Evolutionary conservation across 306 rosid genomes (phyloP).

Genomic region (Lupinus albus): DNA sequence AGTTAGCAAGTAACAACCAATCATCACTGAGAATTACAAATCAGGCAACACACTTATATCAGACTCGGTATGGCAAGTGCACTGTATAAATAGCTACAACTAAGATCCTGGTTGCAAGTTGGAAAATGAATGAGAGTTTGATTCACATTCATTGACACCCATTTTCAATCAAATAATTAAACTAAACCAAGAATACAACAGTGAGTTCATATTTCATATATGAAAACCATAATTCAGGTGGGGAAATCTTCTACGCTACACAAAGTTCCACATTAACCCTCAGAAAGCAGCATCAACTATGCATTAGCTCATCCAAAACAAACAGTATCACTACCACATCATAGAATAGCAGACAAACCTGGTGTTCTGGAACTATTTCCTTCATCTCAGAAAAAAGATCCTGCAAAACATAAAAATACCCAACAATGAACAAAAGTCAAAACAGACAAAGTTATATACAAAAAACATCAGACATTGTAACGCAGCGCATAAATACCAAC

Average conservation of each 20-base stretch:
- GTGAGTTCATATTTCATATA: neutral
- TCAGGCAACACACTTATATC: neutral
- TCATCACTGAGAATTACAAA: neutral
- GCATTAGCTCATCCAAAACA: constrained; percentile 29
- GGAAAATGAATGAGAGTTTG: constrained; percentile 13
- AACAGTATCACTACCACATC: neutral
- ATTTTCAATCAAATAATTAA: constrained; percentile 32
- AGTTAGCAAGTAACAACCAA: constrained; percentile 18
- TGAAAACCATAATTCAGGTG: constrained; percentile 22
- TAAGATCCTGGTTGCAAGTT: neutral
- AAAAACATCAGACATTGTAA: constrained; percentile 3
- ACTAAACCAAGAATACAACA: constrained; percentile 17
- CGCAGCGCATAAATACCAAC: constrained; percentile 9
- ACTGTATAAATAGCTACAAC: constrained; percentile 1
- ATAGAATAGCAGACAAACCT: constrained; percentile 58
- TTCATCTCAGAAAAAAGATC: constrained; percentile 81
- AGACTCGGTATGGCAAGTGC: constrained; percentile 19
- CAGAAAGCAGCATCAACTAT: constrained; percentile 13
- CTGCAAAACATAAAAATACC: constrained; percentile 49
- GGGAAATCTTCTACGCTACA: neutral
- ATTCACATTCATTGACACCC: neutral
- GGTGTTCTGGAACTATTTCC: constrained; percentile 90
- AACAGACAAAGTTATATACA: neutral
- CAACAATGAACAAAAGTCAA: constrained; percentile 16
- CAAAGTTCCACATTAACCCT: constrained; percentile 19